Evolutionary conservation across 2,329 filamentous ascomycete species (phyloP).

Genomic region (Alternaria infectoria): DNA sequence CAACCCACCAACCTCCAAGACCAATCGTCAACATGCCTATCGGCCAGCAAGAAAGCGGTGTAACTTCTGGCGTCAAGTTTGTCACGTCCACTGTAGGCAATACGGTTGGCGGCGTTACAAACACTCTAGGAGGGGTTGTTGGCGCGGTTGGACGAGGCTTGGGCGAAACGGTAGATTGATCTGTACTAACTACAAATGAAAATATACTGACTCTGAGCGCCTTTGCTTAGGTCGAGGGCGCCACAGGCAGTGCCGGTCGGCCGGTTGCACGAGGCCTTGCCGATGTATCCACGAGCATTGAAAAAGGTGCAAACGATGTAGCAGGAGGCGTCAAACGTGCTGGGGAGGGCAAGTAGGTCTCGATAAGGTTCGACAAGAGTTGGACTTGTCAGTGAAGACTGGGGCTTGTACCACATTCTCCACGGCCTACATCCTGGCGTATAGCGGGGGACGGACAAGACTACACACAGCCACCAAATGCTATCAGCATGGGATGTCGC

Average conservation of each 20-base stretch:
- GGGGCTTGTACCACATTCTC: neutral
- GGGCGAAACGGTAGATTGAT: constrained; percentile 46
- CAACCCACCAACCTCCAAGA: neutral
- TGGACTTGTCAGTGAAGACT: neutral
- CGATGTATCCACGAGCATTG: constrained; percentile 53
- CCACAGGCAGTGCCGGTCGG: constrained; percentile 52
- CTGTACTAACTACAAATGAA: neutral
- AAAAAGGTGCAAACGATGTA: constrained; percentile 51
- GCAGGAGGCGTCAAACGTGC: constrained; percentile 56
- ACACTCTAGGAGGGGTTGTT: constrained; percentile 61
- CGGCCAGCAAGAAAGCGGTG: constrained; percentile 51
- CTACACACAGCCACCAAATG: neutral
- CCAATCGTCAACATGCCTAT: constrained; percentile 39
- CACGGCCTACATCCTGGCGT: neutral
- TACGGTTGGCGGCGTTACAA: constrained; percentile 59
- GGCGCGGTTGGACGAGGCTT: constrained; percentile 54
- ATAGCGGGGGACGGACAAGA: neutral
- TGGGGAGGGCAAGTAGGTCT: constrained; percentile 52
- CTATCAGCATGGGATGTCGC: neutral
- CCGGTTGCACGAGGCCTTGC: constrained; percentile 52
- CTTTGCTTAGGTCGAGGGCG: constrained; percentile 45
- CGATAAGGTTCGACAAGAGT: neutral
- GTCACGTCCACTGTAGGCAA: constrained; percentile 64
- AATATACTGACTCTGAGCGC: neutral
- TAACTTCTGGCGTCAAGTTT: constrained; percentile 60